These are phyloP conservation scores for Sporothrix pseudoabietina DNA, from an alignment of 2,329 filamentous ascomycete species.

Conservation along the genomic window DNA sequence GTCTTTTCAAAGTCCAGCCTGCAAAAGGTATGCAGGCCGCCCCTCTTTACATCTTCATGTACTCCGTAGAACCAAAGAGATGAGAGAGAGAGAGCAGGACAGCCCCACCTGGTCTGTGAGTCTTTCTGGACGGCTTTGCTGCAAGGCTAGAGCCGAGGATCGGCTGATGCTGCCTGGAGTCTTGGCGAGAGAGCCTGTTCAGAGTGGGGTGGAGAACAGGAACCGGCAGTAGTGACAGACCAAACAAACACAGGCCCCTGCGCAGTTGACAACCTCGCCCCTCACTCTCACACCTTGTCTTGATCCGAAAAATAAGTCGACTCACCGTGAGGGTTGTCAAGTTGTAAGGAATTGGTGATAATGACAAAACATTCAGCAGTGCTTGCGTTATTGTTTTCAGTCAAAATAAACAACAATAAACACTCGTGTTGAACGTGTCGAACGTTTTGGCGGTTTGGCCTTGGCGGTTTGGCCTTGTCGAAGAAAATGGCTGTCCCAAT, in stretches of 20 bases:
- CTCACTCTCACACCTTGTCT: neutral
- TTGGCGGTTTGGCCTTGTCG: neutral
- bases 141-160: slow-evolving; percentile 4
- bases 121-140: neutral
- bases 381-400: too few relatives aligned
- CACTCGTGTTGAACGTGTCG: neutral
- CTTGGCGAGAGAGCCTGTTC: neutral
- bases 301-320: neutral
- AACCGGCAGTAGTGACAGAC: neutral
- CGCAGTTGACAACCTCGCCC: slow-evolving; percentile 10
- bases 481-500: neutral
- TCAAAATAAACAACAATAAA: neutral
- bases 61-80: neutral
- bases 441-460: neutral
- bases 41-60: neutral
- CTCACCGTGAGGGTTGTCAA: neutral
- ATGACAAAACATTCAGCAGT: too few relatives aligned
- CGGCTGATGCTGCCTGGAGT: slow-evolving; percentile 22
- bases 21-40: neutral
- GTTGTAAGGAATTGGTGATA: neutral
- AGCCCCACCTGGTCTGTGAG: neutral
- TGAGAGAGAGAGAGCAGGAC: neutral
- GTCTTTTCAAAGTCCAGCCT: neutral
- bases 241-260: neutral
- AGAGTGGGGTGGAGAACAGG: slow-evolving; percentile 2